Evolutionary conservation across 2,329 filamentous ascomycete species (phyloP).

Genomic region (Sordariomycetes sp.): DNA sequence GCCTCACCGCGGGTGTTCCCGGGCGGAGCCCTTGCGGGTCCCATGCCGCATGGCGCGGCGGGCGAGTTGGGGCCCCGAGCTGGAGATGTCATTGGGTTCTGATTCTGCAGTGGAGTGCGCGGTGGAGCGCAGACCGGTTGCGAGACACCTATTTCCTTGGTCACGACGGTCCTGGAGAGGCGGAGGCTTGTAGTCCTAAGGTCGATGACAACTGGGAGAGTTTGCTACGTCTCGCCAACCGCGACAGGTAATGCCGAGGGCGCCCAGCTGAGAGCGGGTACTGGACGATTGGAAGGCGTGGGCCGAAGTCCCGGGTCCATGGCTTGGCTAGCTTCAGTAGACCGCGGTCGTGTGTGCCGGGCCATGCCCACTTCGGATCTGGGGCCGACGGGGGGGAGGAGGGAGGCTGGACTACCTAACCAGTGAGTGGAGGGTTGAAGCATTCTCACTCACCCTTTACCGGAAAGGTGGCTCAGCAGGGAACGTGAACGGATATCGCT

Average conservation of each 20-base stretch:
- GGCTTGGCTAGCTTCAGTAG: neutral
- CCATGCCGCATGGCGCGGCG: neutral
- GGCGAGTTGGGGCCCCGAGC: neutral
- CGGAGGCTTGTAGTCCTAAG: neutral
- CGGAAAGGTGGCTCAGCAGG: neutral
- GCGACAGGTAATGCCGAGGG: too few species aligned
- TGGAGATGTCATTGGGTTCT: neutral
- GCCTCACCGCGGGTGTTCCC: neutral
- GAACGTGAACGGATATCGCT: neutral
- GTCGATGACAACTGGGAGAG: neutral
- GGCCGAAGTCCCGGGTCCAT: neutral
- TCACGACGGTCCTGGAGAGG: neutral
- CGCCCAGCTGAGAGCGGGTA: neutral
- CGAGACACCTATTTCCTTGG: neutral
- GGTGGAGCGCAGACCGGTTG: neutral
- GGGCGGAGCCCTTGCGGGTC: neutral
- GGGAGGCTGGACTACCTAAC: too few species aligned
- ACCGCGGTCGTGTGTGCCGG: neutral
- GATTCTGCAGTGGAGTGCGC: too few species aligned
- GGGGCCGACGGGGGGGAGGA: too few species aligned
- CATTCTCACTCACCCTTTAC: too few species aligned
- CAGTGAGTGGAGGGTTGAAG: too few species aligned
- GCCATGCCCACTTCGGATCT: neutral
- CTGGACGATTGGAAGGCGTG: neutral
- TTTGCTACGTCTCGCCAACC: neutral